phyloP scores from a whole-genome alignment of 2,329 filamentous ascomycete species.

The Alternaria consortialis region DNA sequence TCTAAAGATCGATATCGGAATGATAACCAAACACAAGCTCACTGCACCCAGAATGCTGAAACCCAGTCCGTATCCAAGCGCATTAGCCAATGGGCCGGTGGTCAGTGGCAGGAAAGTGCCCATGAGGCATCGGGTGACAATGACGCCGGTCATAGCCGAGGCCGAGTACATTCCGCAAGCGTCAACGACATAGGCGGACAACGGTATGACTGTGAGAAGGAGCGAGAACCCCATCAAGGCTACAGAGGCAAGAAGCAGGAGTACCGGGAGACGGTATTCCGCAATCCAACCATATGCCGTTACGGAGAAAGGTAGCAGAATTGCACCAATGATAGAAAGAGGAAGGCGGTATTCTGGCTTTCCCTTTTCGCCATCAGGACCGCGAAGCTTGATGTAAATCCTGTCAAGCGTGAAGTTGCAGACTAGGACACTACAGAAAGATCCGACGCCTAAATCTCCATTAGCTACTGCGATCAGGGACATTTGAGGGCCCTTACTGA shows the following conservation, averaged over 20 bases:
- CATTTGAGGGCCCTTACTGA: slow-evolving; percentile 54
- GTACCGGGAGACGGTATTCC: slow-evolving; percentile 55
- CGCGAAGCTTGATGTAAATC: slow-evolving; percentile 62
- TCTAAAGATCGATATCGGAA: slow-evolving; percentile 61
- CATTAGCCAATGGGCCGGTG: slow-evolving; percentile 58
- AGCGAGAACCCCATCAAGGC: slow-evolving; percentile 58
- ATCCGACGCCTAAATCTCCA: slow-evolving; percentile 56
- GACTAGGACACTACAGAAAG: slow-evolving; percentile 57
- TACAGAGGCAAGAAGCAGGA: slow-evolving; percentile 56
- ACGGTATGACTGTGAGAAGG: slow-evolving; percentile 59
- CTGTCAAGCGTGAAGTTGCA: slow-evolving; percentile 63
- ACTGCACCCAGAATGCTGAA: slow-evolving; percentile 58
- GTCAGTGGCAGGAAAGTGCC: slow-evolving; percentile 66
- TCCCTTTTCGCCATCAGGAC: slow-evolving; percentile 52
- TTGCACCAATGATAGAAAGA: slow-evolving; percentile 58
- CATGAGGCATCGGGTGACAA: slow-evolving; percentile 64
- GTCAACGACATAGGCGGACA: slow-evolving; percentile 66
- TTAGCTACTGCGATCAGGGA: not conserved
- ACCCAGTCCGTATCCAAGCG: slow-evolving; percentile 63
- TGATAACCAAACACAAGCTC: slow-evolving; percentile 58
- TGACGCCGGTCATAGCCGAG: slow-evolving; percentile 65
- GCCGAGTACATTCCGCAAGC: slow-evolving; percentile 65
- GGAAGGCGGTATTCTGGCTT: slow-evolving; percentile 66
- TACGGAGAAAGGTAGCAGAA: slow-evolving; percentile 58
- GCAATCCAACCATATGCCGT: slow-evolving; percentile 63